Evolutionary conservation across 2,329 filamentous ascomycete species (phyloP).

Genomic region (Lachnellula hyalina): DNA sequence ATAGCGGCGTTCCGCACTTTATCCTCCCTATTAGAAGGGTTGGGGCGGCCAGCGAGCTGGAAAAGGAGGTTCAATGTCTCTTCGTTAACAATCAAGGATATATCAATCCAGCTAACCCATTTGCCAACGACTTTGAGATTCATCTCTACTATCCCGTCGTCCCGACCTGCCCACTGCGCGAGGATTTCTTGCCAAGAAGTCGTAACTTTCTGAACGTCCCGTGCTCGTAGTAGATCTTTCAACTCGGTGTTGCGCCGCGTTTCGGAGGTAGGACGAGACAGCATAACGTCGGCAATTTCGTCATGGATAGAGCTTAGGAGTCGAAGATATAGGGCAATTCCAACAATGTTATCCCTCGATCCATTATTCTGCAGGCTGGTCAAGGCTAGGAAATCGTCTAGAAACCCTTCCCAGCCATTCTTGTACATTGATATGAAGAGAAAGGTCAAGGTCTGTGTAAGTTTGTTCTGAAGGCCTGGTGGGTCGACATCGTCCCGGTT

Average conservation of each 20-base stretch:
- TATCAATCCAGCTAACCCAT: slow-evolving; percentile 99
- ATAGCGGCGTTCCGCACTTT: slow-evolving; percentile 86
- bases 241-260: slow-evolving; percentile 81
- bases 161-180: slow-evolving; percentile 59
- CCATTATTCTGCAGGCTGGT: slow-evolving; percentile 58
- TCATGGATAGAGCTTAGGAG: slow-evolving; percentile 89
- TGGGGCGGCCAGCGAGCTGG: slow-evolving; percentile 75
- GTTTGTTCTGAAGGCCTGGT: slow-evolving; percentile 83
- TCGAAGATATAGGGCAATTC: slow-evolving; percentile 82
- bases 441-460: slow-evolving; percentile 91
- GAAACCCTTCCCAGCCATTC: slow-evolving; percentile 80
- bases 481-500: slow-evolving; percentile 59
- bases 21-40: slow-evolving; percentile 58
- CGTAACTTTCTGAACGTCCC: slow-evolving; percentile 85
- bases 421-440: slow-evolving; percentile 86
- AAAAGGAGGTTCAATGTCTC: slow-evolving; percentile 80
- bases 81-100: slow-evolving; percentile 85
- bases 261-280: slow-evolving; percentile 72
- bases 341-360: slow-evolving; percentile 62
- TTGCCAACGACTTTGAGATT: slow-evolving; percentile 88
- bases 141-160: slow-evolving; percentile 74
- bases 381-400: slow-evolving; percentile 81
- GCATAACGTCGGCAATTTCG: slow-evolving; percentile 89
- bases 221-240: slow-evolving; percentile 81
- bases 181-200: slow-evolving; percentile 90